Evolutionary conservation across 352 stramenopile genomes (phyloP).

Genomic region (Phytophthora boehmeriae): DNA sequence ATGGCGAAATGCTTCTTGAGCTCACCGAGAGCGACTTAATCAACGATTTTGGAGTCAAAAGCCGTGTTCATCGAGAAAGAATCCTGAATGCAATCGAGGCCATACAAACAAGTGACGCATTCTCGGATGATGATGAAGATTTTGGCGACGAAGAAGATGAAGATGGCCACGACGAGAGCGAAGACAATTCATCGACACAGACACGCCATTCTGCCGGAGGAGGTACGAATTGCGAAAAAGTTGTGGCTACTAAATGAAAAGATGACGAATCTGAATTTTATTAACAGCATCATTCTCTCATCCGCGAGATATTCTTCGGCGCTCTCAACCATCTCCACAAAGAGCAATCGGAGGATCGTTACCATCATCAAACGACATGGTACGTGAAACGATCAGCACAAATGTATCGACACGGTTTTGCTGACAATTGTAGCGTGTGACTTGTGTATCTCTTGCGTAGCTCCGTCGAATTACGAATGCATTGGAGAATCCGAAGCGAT

Average conservation of each 20-base stretch:
- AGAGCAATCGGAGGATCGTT: slow-evolving; percentile 26
- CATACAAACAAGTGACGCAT: slow-evolving; percentile 75
- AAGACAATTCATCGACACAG: slow-evolving; percentile 23
- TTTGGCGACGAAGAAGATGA: slow-evolving; percentile 51
- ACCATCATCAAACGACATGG: slow-evolving; percentile 68
- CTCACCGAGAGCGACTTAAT: slow-evolving; percentile 79
- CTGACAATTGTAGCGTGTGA: neutral
- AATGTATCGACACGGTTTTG: neutral
- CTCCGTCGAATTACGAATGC: slow-evolving; percentile 70
- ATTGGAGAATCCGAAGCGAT: slow-evolving; percentile 41
- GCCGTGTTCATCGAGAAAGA: slow-evolving; percentile 64
- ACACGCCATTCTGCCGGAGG: slow-evolving; percentile 17
- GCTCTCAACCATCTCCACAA: slow-evolving; percentile 47
- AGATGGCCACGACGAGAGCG: slow-evolving; percentile 39
- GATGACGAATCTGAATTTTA: neutral
- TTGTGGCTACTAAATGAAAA: neutral
- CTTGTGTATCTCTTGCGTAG: slow-evolving; percentile 24
- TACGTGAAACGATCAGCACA: slow-evolving; percentile 11
- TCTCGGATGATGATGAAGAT: slow-evolving; percentile 64
- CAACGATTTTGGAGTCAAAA: slow-evolving; percentile 77
- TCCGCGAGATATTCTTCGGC: slow-evolving; percentile 48
- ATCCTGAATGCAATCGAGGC: slow-evolving; percentile 81
- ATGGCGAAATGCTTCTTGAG: slow-evolving; percentile 70
- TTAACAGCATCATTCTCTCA: slow-evolving; percentile 29
- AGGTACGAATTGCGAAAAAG: slow-evolving; percentile 15